Base-by-base conservation (phyloP, 805 yeast species). In the Metschnikowia orientalis region DNA sequence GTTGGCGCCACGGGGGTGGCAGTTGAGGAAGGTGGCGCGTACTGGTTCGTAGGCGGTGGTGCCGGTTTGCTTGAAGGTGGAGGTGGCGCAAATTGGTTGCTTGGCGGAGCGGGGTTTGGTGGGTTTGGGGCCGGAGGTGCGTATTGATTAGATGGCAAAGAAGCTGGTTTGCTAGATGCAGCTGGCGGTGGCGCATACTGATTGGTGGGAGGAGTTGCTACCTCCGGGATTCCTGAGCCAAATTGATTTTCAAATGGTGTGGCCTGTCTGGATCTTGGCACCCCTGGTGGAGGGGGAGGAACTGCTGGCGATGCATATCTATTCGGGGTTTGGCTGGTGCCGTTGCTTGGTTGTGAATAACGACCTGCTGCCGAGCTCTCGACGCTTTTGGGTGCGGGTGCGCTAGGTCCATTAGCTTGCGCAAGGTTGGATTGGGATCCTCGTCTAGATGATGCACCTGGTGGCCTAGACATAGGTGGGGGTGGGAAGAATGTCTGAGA, bases 11-110 rank as follows among this genome's bases (percentile, higher is more conserved):
- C 30, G 8, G 23, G 7, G 14, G 5, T 12, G 18, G 30, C 5
- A 18, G 30, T 18, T 21, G n/a, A n/a, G n/a, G n/a, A n/a, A n/a
- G n/a, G n/a, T 11, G 69, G 62, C 7, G 69, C 71, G 40, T 63
- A 67, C 24, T 71, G 66, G 42, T 63, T 62, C 61, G 56, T 8
- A 61, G 57, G 8, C 6, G 20, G 20, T 8, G 8, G 8, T 18
- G 25, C 18, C 20, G 20, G 20, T 6, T 18, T 6, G 8, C 20
- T 8, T 18, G 20, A 6, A 18, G 20, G 20, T n/a, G n/a, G n/a
- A 8, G 20, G 8, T 18, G 20, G 20, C 8, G 8, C 20, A 6
- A 8, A 8, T 8, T 18, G 20, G 16, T 9, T 26, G 12, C 14
- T 27, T 12, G 30, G 30, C 10, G 30, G 30, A 6, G 18, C 23